Base-by-base conservation (phyloP, 352 stramenopile species). In the Globisporangium cylindrosporum region DNA sequence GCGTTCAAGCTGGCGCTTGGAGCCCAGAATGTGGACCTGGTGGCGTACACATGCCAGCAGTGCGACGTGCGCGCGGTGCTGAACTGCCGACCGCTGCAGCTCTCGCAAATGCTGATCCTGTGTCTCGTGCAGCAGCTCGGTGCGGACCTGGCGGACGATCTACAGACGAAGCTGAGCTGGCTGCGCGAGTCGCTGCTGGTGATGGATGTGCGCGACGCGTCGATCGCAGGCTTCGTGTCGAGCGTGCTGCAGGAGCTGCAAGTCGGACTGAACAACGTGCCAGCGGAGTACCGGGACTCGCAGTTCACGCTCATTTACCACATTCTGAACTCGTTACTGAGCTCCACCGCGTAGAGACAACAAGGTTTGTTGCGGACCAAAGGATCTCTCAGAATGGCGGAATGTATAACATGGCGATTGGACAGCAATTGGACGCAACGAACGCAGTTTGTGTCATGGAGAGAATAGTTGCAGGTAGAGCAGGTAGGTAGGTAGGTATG, bases 321-420 rank as follows among this genome's bases (percentile, higher is more conserved):
- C 72, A 88, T 95, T 64, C 76, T 95, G 18, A 95, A 93, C 70
- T 95, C 88, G 59, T 79, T 95, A 73, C 73, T 94, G 29, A 95
- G 80, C 66, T 95, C 82, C 6, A 62, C 66, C 12, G 58, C 58
- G 32, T 70, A 58, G 56, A 62, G 34, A 24, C 22, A 20, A 12
- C 43, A 6, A 51, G 22, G 43, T 12, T 38, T 38, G 32, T 9
- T 38, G 32, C 32, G 32, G 0, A 38, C 32, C 32, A 38, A 10
- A 38, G 32, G 32, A 38, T 38, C 32, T 38, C 32, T 38, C 32
- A 38, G 32, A 38, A 38, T 38, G 32, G 32, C 32, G 41, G 15
- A n/a, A 49, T n/a, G 43, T 51, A 24, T 51, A 22, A 22, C 22
- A 24, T 51, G 43, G 43, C 18, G 43, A 24, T 18, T 20, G 14